Conservation (phyloP, 495 filamentous ascomycete species). For the Penicillium atrosanguineum region DNA sequence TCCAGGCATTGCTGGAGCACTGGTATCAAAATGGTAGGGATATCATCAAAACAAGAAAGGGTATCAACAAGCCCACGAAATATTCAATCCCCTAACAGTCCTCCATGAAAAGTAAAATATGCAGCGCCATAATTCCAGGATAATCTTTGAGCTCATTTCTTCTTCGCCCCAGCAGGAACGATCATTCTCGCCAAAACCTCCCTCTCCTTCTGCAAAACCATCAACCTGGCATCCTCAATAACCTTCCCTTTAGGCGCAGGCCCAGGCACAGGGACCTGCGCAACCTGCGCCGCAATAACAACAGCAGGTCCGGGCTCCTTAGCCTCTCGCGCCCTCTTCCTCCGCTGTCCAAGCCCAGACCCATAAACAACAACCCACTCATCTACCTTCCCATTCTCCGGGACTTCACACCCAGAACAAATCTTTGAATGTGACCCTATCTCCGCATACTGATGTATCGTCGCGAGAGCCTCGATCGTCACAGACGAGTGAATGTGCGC, state of each 20-base stretch:
- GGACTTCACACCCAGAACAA: constrained; percentile 36
- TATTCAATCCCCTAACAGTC: neutral
- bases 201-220: constrained; percentile 45
- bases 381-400: constrained; percentile 20
- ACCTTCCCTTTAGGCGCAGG: constrained; percentile 32
- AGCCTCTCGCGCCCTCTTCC: constrained; percentile 26
- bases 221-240: constrained; percentile 47
- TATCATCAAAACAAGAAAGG: neutral
- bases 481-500: constrained; percentile 36
- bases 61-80: neutral
- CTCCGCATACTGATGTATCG: constrained; percentile 27
- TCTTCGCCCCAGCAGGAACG: constrained; percentile 28
- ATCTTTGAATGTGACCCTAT: constrained; percentile 43
- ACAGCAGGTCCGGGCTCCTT: constrained; percentile 24
- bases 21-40: neutral
- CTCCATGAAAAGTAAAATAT: neutral
- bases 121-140: neutral
- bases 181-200: constrained; percentile 41
- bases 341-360: constrained; percentile 32
- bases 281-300: constrained; percentile 17
- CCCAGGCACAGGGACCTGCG: constrained; percentile 19
- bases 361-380: constrained; percentile 50
- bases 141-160: constrained; percentile 21
- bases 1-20: neutral
- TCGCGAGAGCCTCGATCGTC: constrained; percentile 33